Conservation (phyloP, 768 basidiomycete genomes). For the Pholiota molesta region DNA sequence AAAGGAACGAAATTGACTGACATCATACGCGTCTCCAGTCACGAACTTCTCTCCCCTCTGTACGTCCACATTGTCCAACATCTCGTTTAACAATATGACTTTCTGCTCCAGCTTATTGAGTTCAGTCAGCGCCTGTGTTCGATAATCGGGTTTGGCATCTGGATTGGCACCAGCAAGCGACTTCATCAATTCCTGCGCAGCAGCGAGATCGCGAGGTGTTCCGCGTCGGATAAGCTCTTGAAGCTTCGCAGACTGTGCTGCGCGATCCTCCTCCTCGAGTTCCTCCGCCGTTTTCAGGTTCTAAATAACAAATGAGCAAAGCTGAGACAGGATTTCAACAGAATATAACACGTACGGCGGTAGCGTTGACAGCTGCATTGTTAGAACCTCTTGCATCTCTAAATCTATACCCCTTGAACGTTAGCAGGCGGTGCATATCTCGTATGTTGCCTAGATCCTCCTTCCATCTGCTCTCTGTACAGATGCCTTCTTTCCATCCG, state of each 20-base stretch:
- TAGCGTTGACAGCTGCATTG: constrained; percentile 31
- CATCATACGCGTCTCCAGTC: constrained; percentile 91
- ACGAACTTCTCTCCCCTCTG: constrained; percentile 77
- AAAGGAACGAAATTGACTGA: constrained; percentile 37
- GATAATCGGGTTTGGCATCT: constrained; percentile 92
- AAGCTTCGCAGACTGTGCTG: constrained; percentile 95
- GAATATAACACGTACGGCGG: constrained; percentile 41
- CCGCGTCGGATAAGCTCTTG: constrained; percentile 97
- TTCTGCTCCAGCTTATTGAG: constrained; percentile 95
- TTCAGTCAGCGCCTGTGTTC: constrained; percentile 84
- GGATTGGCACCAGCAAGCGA: constrained; percentile 93
- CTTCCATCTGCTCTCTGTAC: constrained; percentile 86
- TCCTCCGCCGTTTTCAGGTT: constrained; percentile 95
- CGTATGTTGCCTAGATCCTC: constrained; percentile 96
- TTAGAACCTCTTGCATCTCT: constrained; percentile 49
- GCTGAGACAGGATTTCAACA: background rate
- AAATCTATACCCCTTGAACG: constrained; percentile 91
- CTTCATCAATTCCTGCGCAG: constrained; percentile 98
- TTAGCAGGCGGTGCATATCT: constrained; percentile 94
- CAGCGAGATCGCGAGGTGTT: constrained; percentile 92
- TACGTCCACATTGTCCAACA: constrained; percentile 89
- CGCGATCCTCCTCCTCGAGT: constrained; percentile 92
- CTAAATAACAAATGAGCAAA: constrained; percentile 36
- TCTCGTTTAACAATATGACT: constrained; percentile 93
- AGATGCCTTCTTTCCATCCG: constrained; percentile 94